A percentile compares a stretch with the other conserved stretches of the same genome.
Evolutionary conservation across 352 stramenopile genomes (phyloP).

Genomic region (Globisporangium middletonii): DNA sequence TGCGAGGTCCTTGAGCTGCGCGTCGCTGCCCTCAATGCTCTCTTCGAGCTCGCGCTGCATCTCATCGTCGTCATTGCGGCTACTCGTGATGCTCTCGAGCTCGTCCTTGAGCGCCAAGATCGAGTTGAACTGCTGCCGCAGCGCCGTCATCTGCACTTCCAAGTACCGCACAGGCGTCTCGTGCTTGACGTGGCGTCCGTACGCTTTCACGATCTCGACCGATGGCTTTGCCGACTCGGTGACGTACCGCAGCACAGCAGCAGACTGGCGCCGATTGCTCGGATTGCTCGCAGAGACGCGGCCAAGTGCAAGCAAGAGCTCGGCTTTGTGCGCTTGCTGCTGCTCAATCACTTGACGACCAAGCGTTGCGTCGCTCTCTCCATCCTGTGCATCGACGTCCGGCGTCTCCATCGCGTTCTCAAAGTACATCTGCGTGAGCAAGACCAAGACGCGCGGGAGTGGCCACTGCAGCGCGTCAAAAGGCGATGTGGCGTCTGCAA

Average conservation of each 20-base stretch:
- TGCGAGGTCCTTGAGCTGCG: constrained; percentile 59
- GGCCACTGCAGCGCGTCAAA: constrained; percentile 63
- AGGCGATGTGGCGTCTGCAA: constrained; percentile 46
- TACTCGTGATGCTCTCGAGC: constrained; percentile 14
- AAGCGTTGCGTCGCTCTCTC: constrained; percentile 20
- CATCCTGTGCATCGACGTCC: constrained; percentile 36
- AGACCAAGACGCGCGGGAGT: constrained; percentile 57
- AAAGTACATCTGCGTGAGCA: constrained; percentile 81
- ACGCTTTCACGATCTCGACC: constrained; percentile 72
- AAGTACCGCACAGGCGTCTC: constrained; percentile 75
- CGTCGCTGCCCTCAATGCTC: constrained; percentile 38
- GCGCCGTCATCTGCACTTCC: constrained; percentile 84
- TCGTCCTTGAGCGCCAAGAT: constrained; percentile 67
- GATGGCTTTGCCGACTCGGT: constrained; percentile 41
- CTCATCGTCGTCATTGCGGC: constrained; percentile 27
- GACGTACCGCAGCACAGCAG: constrained; percentile 61
- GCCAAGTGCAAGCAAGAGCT: constrained; percentile 66
- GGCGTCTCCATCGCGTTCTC: constrained; percentile 57
- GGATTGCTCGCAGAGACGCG: constrained; percentile 76
- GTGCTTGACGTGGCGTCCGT: constrained; percentile 71
- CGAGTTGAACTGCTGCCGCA: constrained; percentile 61
- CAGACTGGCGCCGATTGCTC: constrained; percentile 75
- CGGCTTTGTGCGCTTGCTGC: constrained; percentile 41
- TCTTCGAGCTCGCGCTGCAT: constrained; percentile 47
- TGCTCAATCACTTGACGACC: constrained; percentile 2